These are phyloP conservation scores for Cutaneotrichosporon sp. DNA, from an alignment of 1,284 basidiomycete genomes.

Conservation along the genomic window DNA sequence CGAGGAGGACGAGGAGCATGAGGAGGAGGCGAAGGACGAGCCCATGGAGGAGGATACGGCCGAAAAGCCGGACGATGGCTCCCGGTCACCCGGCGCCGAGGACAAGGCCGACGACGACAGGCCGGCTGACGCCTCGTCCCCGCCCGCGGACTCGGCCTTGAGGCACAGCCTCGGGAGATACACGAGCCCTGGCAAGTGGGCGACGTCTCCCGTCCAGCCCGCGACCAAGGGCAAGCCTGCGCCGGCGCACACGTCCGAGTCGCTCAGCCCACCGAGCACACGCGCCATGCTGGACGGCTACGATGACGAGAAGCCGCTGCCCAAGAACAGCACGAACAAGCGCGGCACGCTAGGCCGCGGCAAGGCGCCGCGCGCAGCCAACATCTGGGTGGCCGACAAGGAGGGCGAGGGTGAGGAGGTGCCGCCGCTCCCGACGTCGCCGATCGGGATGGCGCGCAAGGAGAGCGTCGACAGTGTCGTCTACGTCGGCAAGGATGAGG, in stretches of 20 bases:
- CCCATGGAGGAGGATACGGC: slow-evolving; percentile 2
- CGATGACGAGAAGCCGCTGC: slow-evolving; percentile 9
- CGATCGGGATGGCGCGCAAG: slow-evolving; percentile 24
- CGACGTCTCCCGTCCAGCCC: slow-evolving; percentile 20
- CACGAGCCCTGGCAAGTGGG: slow-evolving; percentile 20
- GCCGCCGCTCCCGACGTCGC: not conserved
- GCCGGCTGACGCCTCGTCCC: not conserved
- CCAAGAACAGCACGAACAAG: slow-evolving; percentile 6
- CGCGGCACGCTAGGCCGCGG: slow-evolving; percentile 24
- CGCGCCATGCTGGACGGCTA: slow-evolving; percentile 14
- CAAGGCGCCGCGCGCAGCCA: slow-evolving; percentile 21
- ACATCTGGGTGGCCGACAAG: slow-evolving; percentile 19
- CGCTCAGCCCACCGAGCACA: slow-evolving; percentile 19
- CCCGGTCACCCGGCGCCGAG: not conserved
- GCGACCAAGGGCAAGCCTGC: slow-evolving; percentile 25
- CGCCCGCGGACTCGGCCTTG: slow-evolving; percentile 2
- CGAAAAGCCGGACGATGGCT: not conserved
- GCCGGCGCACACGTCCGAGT: slow-evolving; percentile 20
- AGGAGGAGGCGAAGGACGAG: not conserved
- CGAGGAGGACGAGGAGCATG: slow-evolving; percentile 6
- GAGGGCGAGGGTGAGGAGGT: slow-evolving; percentile 17
- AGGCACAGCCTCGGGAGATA: slow-evolving; percentile 9
- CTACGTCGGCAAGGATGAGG: slow-evolving; percentile 13
- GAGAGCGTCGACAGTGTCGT: slow-evolving; percentile 26
- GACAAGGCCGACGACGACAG: slow-evolving; percentile 4